These are phyloP conservation scores for Syzygium aromaticum DNA, from an alignment of 345 rosid species.

Conservation along the genomic window DNA sequence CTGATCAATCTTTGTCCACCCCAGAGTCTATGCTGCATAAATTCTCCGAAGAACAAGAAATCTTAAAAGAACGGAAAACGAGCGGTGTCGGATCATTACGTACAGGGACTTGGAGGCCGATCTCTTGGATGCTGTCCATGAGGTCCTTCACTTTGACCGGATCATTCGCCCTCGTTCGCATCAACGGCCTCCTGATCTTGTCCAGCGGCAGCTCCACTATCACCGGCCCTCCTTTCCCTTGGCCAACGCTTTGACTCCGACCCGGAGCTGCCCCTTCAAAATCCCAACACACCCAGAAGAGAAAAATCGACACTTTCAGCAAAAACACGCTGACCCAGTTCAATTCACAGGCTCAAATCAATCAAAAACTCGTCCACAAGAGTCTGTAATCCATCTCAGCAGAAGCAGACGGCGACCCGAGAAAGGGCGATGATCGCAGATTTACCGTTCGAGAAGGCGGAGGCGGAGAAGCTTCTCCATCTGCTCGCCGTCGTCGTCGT, in stretches of 20 bases:
- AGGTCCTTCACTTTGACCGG: constrained; percentile 73
- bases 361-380: not conserved
- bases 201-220: constrained; percentile 64
- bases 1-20: not conserved
- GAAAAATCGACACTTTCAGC: not conserved
- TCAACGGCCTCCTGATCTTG: constrained; percentile 72
- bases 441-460: constrained; percentile 62
- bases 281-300: not conserved
- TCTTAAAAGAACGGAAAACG: not conserved
- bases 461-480: constrained; percentile 45
- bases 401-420: not conserved
- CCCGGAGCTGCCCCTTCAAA: not conserved
- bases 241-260: constrained; percentile 1
- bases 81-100: not conserved
- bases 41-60: not conserved
- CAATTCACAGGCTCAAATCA: not conserved
- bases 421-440: not conserved
- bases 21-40: not conserved
- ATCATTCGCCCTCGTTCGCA: constrained; percentile 85
- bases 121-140: constrained; percentile 66
- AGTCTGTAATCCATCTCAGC: not conserved
- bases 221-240: constrained; percentile 40
- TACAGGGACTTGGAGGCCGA: constrained; percentile 94
- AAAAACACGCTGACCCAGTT: too few relatives aligned
- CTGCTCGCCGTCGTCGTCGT: not conserved